Conservation (phyloP, 805 yeast genomes). For the Yarrowia sp. region DNA sequence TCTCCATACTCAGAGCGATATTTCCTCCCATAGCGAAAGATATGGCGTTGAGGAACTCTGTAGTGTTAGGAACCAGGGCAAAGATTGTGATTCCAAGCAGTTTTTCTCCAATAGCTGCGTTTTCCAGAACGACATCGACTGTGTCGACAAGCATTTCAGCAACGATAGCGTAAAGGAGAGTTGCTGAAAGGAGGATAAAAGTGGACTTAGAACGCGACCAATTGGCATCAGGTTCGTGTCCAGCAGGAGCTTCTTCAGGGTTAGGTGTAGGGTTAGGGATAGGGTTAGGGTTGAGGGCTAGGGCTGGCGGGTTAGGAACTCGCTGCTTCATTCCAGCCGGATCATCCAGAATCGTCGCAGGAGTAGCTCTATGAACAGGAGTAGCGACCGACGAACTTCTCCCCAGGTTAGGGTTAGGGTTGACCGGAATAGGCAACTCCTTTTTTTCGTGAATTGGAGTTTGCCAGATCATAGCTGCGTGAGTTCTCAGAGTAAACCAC, state of each 20-base stretch:
- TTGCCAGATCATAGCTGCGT: constrained; percentile 95
- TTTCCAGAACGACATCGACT: constrained; percentile 79
- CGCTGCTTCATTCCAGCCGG: constrained; percentile 1
- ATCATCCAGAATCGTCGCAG: constrained; percentile 5
- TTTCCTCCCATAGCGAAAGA: constrained; percentile 96
- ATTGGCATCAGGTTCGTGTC: constrained; percentile 64
- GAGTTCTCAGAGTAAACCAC: constrained; percentile 90
- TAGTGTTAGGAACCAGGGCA: constrained; percentile 94
- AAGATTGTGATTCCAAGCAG: constrained; percentile 90
- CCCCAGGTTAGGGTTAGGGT: not conserved
- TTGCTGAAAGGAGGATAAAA: constrained; percentile 76
- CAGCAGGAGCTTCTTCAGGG: not conserved
- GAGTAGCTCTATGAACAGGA: constrained; percentile 10
- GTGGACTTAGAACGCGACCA: constrained; percentile 89
- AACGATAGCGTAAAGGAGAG: constrained; percentile 82
- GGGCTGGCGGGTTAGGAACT: not conserved
- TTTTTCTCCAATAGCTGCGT: constrained; percentile 83
- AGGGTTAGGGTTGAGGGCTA: not conserved
- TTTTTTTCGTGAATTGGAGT: constrained; percentile 49
- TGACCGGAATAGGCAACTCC: constrained; percentile 27
- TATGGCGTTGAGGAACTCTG: constrained; percentile 94
- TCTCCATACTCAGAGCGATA: constrained; percentile 94
- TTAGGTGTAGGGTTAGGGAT: not conserved
- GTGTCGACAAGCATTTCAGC: constrained; percentile 93
- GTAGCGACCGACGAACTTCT: not conserved